Evolutionary conservation across 352 stramenopile species (phyloP), one percentile per base, ranked within the genome.

Genomic region (Phytopythium montanum): DNA sequence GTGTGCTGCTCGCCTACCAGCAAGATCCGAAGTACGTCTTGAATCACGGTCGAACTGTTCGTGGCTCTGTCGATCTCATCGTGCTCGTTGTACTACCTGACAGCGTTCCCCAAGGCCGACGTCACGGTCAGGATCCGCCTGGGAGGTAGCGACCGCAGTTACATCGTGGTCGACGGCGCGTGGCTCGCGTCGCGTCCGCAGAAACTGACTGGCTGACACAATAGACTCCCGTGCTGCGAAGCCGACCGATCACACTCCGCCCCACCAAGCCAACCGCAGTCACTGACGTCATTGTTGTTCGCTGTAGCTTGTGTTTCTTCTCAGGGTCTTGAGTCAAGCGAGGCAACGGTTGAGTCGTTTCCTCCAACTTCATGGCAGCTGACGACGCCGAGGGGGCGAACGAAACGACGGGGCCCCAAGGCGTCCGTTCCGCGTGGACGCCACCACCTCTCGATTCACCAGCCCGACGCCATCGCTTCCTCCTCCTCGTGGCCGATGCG

Each of bases 11-110:
- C 63, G 44, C 39, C 60, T 9, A 29, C 68, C 0, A 56, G 76
- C 23, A 68, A 64, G 49, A 75, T 89, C 39, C 72, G 83, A 56
- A 83, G 81, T 91, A 80, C 65, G 78, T 78, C 3, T 16, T 23
- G 4, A 18, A 14, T 14, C 39, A 6, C 8, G 57, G 41, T 1
- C 28, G 6, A 1, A 38, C 18, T n/a, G 26, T n/a, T 21, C 54
- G n/a, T 3, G 16, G 45, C 7, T 53, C 21, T 23, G 12, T 34
- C 14, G 51, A 9, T 2, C 38, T 62, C 12, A 55, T 54, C 21
- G 38, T 56, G 8, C 44, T 52, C 45, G 2, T 39, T 39, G 29
- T 18, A 25, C 18, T n/a, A 5, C 13, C 2, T 25, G 46, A 16
- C 60, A 90, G 80, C 72, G 18, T 50, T 91, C 1, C 58, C 70